Percentiles rank a stretch among this genome's conserved stretches.
Conservation (phyloP, 1,139 yeast species). For the Geotrichum europaeum region DNA sequence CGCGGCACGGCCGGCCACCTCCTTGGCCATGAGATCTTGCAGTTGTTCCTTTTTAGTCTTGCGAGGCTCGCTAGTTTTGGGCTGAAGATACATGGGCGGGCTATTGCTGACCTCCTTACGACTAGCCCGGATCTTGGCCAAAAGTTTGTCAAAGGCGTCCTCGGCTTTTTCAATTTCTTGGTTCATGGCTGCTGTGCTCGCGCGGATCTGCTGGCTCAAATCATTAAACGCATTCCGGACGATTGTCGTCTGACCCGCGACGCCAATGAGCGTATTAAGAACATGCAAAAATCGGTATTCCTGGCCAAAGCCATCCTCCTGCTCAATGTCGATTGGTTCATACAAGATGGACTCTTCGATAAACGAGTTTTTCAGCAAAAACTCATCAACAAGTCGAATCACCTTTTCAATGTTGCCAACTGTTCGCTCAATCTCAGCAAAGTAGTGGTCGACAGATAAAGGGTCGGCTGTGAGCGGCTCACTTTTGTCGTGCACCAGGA, state of each 20-base stretch:
- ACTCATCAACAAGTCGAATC: slow-evolving; percentile 30
- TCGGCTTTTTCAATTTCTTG: slow-evolving; percentile 13
- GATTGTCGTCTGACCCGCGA: slow-evolving; percentile 14
- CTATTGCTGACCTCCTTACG: slow-evolving; percentile 11
- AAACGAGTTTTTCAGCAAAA: slow-evolving; percentile 12
- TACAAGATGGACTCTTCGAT: background rate
- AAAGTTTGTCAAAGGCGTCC: slow-evolving; percentile 9
- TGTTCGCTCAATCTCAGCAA: slow-evolving; percentile 30
- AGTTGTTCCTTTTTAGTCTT: slow-evolving; percentile 22
- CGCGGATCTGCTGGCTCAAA: background rate
- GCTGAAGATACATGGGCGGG: slow-evolving; percentile 11
- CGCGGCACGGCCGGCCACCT: slow-evolving; percentile 25
- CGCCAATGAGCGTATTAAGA: slow-evolving; percentile 5
- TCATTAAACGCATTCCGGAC: slow-evolving; percentile 9
- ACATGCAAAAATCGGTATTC: slow-evolving; percentile 18
- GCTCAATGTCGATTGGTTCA: background rate
- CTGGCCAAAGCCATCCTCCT: slow-evolving; percentile 24
- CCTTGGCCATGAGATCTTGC: slow-evolving; percentile 21
- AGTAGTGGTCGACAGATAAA: slow-evolving; percentile 19
- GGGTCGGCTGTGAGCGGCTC: slow-evolving; percentile 19
- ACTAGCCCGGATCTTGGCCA: slow-evolving; percentile 10
- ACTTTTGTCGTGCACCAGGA: slow-evolving; percentile 31
- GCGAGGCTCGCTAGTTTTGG: slow-evolving; percentile 5
- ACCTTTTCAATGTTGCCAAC: slow-evolving; percentile 30
- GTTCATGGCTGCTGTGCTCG: background rate